Base-by-base conservation (phyloP, 768 basidiomycete species). In the Exidia glandulosa region DNA sequence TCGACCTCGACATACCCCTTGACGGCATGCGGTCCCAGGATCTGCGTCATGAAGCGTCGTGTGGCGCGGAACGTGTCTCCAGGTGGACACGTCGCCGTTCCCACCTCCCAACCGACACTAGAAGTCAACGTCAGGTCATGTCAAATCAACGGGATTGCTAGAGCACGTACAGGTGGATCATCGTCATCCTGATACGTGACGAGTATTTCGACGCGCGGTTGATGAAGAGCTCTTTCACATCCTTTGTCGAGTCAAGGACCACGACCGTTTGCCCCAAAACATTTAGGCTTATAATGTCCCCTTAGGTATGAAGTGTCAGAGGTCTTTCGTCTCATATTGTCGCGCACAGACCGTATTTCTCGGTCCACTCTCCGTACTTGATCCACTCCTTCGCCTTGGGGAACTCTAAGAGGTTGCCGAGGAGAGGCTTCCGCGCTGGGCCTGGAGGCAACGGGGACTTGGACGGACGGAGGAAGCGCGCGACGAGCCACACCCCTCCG, bases 351-450 rank as follows among this genome's bases (percentile, higher is more conserved):
- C 81, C 81, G 64, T 79, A 81, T 62, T 63, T 69, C 5, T 66
- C 66, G 4, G 70, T 71, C 78, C 77, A 80, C 50, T 74, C 68
- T 10, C 68, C 66, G 60, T 80, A 81, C 12, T 68, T 69, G 48
- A 75, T 59, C 63, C 75, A 75, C 58, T 75, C 74, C 59, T 75
- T 67, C 47, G 73, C 66, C 32, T 66, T 62, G 29, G 76, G 72
- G 59, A 83, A 71, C 59, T 81, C 77, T 19, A 76, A 71, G 29
- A 72, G 63, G 61, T 81, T 83, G 4, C 81, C 81, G 16, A 83
- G 66, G 61, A 81, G 60, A 6, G 79, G 79, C 19, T 73, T 64
- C 2, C 73, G 73, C 50, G 64, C 71, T 3, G 81, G 81, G 0
- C 81, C 81, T 3, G 81, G 81, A 23, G 80, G 79, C 33, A 72